Conservation (phyloP, 257 asterid genomes). For the Haberlea rhodopensis region DNA sequence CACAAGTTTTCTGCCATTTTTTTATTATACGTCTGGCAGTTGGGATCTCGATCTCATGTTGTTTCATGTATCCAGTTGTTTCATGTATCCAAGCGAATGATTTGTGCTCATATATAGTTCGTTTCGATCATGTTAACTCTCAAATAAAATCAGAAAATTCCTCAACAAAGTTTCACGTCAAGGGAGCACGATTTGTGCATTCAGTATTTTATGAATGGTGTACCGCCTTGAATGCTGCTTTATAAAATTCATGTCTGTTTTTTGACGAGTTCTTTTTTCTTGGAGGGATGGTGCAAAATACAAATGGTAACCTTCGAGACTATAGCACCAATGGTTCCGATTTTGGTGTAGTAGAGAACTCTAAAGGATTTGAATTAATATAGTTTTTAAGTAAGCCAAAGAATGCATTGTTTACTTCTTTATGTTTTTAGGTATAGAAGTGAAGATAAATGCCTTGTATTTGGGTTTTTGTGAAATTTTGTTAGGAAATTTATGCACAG, state of each 20-base stretch:
- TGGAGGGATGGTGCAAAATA: neutral
- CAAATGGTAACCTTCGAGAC: too few relatives aligned
- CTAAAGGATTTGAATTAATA: too few relatives aligned
- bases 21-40: too few relatives aligned
- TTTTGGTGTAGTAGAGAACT: too few relatives aligned
- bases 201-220: neutral
- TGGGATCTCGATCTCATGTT: neutral
- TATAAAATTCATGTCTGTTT: neutral
- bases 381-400: too few relatives aligned
- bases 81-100: neutral
- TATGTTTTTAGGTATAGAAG: neutral
- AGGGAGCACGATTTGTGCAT: neutral
- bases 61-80: neutral
- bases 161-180: neutral
- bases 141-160: neutral
- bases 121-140: neutral
- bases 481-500: neutral
- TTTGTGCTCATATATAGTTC: neutral
- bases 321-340: too few relatives aligned
- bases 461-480: neutral
- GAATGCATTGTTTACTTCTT: too few relatives aligned
- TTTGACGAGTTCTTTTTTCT: neutral
- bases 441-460: neutral
- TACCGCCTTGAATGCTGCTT: neutral
- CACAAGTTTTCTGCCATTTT: neutral